Conservation (phyloP, 108 stramenopile species). For the Fragilariopsis cylindrus region DNA sequence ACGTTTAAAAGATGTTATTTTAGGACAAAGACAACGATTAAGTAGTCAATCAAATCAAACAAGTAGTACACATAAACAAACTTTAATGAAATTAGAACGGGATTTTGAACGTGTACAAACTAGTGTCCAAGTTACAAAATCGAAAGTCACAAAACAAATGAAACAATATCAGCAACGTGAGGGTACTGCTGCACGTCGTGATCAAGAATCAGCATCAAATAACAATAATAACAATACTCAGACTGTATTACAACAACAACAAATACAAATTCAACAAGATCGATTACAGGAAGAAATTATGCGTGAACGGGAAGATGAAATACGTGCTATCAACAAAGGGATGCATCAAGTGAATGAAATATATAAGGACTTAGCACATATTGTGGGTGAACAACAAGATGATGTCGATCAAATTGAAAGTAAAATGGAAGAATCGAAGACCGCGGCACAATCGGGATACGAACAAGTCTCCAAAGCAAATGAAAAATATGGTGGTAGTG, state of each 20-base stretch:
- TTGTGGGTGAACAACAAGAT: conserved; percentile 86
- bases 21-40: conserved; percentile 26
- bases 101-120: conserved; percentile 67
- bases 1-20: conserved; percentile 51
- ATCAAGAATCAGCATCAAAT: neutral
- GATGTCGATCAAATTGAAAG: conserved; percentile 83
- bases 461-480: conserved; percentile 88
- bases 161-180: conserved; percentile 37
- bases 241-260: conserved; percentile 35
- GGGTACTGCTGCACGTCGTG: neutral
- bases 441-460: conserved; percentile 76
- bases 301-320: conserved; percentile 89
- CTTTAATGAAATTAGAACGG: conserved; percentile 58
- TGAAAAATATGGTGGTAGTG: conserved; percentile 34
- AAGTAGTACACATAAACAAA: conserved; percentile 29
- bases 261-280: conserved; percentile 79
- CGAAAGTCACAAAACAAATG: conserved; percentile 25
- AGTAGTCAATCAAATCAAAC: conserved; percentile 34
- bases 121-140: conserved; percentile 17
- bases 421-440: conserved; percentile 79
- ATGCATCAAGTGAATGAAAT: conserved; percentile 93
- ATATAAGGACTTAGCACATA: conserved; percentile 86
- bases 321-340: conserved; percentile 81
- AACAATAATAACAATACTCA: conserved; percentile 38
- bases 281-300: conserved; percentile 82